A percentile compares a stretch with the other conserved stretches of the same genome.
Evolutionary conservation across 306 rosid genomes (phyloP).

Genomic region (Ochetophila trinervis): DNA sequence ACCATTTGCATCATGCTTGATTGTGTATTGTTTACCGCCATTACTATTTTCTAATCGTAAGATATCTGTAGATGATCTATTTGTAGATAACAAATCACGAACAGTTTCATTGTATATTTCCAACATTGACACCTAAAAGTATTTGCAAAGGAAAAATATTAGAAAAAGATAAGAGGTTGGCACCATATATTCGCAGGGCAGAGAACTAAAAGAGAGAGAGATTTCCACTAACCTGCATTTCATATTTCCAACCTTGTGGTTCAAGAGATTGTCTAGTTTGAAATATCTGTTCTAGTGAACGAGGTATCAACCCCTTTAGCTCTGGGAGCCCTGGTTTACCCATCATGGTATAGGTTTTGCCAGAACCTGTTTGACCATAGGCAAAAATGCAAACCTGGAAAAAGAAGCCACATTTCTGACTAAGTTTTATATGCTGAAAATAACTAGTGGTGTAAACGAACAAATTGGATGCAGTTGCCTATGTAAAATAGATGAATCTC

Average conservation of each 20-base stretch:
- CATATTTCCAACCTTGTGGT: slow-evolving; percentile 94
- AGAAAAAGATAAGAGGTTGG: slow-evolving; percentile 3
- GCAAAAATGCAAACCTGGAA: slow-evolving; percentile 96
- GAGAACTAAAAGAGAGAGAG: slow-evolving; percentile 5
- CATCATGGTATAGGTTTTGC: slow-evolving; percentile 99
- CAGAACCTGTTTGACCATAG: slow-evolving; percentile 97
- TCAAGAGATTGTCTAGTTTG: slow-evolving; percentile 72
- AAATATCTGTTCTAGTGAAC: slow-evolving; percentile 88
- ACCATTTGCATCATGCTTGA: slow-evolving; percentile 81
- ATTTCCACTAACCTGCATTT: slow-evolving; percentile 72
- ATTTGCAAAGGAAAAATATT: slow-evolving; percentile 16
- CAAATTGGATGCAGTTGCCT: background rate
- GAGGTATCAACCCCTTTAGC: slow-evolving; percentile 89
- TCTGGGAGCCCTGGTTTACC: slow-evolving; percentile 77
- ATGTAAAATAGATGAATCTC: too few species aligned
- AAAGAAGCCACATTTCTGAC: slow-evolving; percentile 24
- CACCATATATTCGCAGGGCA: background rate
- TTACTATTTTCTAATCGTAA: slow-evolving; percentile 55
- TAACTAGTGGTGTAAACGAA: slow-evolving; percentile 4
- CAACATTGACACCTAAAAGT: slow-evolving; percentile 88
- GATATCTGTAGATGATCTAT: slow-evolving; percentile 45
- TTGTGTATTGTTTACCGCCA: slow-evolving; percentile 78
- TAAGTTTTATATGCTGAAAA: slow-evolving; percentile 5
- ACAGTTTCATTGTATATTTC: slow-evolving; percentile 93
- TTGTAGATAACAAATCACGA: slow-evolving; percentile 75